phyloP scores from a whole-genome alignment of 2,329 filamentous ascomycete species.

The Elsinoe ampelina region DNA sequence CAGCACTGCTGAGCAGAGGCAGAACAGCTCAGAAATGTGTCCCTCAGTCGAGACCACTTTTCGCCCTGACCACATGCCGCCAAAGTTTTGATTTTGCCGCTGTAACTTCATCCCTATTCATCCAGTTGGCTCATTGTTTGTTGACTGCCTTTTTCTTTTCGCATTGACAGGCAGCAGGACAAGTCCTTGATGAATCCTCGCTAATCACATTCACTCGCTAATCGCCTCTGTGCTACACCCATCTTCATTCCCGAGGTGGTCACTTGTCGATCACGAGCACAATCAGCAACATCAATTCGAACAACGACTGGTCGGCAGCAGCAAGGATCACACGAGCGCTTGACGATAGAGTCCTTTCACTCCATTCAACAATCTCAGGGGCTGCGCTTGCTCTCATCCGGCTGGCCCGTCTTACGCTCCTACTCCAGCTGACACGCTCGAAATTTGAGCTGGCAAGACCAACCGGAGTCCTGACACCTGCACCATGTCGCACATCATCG shows the following conservation, averaged over 20 bases:
- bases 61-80: background rate
- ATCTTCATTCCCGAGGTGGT: background rate
- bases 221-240: constrained; percentile 11
- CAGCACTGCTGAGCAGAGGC: too few species aligned
- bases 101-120: background rate
- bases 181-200: background rate
- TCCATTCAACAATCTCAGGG: too few species aligned
- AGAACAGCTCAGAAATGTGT: constrained; percentile 8
- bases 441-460: background rate
- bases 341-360: too few species aligned
- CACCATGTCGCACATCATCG: constrained; percentile 42
- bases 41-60: constrained; percentile 1
- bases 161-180: background rate
- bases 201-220: constrained; percentile 11
- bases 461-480: background rate
- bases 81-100: constrained; percentile 1
- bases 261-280: background rate
- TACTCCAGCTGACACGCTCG: background rate
- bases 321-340: too few species aligned
- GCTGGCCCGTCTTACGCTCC: constrained; percentile 6
- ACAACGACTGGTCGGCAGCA: too few species aligned
- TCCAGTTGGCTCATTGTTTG: background rate
- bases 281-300: background rate
- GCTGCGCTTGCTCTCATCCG: constrained; percentile 2
- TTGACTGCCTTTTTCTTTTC: background rate